These are phyloP conservation scores for Malus orientalis DNA, from an alignment of 306 rosid species.

Conservation along the genomic window DNA sequence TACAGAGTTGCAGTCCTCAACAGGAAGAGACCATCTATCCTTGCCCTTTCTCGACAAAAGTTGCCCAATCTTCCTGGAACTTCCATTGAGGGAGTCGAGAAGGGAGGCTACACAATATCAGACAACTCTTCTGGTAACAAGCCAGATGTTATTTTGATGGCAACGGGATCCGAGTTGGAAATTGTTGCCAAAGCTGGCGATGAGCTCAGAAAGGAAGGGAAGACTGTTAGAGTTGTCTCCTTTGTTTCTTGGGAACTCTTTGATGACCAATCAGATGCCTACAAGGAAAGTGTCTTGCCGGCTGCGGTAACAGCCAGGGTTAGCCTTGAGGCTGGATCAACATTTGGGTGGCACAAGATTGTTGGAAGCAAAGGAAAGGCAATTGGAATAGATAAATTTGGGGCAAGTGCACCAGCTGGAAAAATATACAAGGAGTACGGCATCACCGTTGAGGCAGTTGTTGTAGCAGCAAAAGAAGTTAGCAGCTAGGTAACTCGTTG, in stretches of 20 bases:
- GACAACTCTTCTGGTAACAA: constrained; percentile 85
- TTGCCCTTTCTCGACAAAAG: constrained; percentile 94
- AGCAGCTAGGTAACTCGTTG: constrained; percentile 6
- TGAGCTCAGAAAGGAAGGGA: constrained; percentile 86
- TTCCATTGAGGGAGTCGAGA: constrained; percentile 81
- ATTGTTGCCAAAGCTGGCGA: constrained; percentile 86
- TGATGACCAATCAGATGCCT: constrained; percentile 72
- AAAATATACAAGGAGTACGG: constrained; percentile 86
- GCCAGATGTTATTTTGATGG: constrained; percentile 89
- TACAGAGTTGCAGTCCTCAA: constrained; percentile 72
- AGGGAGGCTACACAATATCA: constrained; percentile 85
- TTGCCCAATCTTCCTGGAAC: constrained; percentile 74
- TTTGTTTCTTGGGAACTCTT: constrained; percentile 91
- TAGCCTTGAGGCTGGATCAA: constrained; percentile 93
- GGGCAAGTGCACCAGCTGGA: constrained; percentile 98
- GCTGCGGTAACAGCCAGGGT: constrained; percentile 84
- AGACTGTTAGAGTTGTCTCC: constrained; percentile 85
- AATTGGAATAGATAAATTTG: constrained; percentile 82
- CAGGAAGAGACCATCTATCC: constrained; percentile 86
- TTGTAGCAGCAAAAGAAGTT: constrained; percentile 78
- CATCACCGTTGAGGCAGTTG: constrained; percentile 80
- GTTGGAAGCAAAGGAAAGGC: constrained; percentile 82
- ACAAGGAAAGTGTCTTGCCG: constrained; percentile 95
- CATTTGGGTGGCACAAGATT: constrained; percentile 92
- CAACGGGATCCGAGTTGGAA: constrained; percentile 96